Percentiles rank a stretch among this genome's conserved stretches.
Evolutionary conservation across 2,329 filamentous ascomycete species (phyloP).

Genomic region (Ambrosiella xylebori): DNA sequence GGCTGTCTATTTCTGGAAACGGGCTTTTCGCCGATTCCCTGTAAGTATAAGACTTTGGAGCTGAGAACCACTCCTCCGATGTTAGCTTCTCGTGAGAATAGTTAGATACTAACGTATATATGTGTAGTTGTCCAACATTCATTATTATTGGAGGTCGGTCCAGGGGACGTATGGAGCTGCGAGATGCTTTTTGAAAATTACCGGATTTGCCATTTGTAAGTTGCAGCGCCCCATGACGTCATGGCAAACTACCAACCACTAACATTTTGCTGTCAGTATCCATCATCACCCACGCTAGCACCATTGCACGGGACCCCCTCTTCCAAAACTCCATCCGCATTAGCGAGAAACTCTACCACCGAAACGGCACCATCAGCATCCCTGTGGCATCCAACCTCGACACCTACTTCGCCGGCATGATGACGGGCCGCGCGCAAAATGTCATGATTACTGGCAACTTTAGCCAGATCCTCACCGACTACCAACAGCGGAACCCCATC

Average conservation of each 20-base stretch:
- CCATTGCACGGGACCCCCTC: slow-evolving; percentile 8
- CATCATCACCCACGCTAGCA: slow-evolving; percentile 11
- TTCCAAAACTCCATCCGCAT: slow-evolving; percentile 13
- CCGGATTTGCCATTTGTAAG: slow-evolving; percentile 11
- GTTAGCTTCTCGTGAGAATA: not conserved
- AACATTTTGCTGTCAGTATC: slow-evolving; percentile 4
- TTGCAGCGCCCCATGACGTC: not conserved
- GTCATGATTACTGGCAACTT: slow-evolving; percentile 12
- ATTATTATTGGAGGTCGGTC: slow-evolving; percentile 11
- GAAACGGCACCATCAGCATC: slow-evolving; percentile 8
- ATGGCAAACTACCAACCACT: not conserved
- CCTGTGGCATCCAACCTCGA: slow-evolving; percentile 6
- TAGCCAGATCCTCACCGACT: slow-evolving; percentile 10
- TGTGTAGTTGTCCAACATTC: slow-evolving; percentile 10
- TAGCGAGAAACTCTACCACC: slow-evolving; percentile 4
- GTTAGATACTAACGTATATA: not conserved
- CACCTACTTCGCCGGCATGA: slow-evolving; percentile 7
- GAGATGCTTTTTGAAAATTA: slow-evolving; percentile 8
- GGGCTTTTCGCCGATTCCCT: slow-evolving; percentile 8
- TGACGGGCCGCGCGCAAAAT: slow-evolving; percentile 11
- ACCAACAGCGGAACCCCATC: slow-evolving; percentile 11
- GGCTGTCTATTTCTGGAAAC: slow-evolving; percentile 12
- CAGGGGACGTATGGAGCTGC: slow-evolving; percentile 7
- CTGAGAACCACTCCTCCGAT: too few relatives aligned
- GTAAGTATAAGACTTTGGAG: slow-evolving; percentile 4